Evolutionary conservation across 2,329 filamentous ascomycete species (phyloP).

Genomic region (Cytospora schulzeri): DNA sequence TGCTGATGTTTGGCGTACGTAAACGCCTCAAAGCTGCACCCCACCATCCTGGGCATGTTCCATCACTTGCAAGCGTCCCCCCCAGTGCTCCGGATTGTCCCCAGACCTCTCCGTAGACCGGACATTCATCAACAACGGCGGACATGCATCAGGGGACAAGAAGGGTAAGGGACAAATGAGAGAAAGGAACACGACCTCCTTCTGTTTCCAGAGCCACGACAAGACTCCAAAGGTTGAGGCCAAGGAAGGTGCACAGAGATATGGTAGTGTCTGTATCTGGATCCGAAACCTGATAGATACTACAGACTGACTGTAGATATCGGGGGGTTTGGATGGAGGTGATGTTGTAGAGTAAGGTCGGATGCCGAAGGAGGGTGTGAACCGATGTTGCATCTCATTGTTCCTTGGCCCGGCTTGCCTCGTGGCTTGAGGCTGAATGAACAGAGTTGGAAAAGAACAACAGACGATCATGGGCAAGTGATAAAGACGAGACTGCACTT

Average conservation of each 20-base stretch:
- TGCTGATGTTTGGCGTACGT: neutral
- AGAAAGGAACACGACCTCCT: neutral
- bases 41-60: neutral
- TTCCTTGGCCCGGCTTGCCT: neutral
- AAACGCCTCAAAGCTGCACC: neutral
- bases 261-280: no score
- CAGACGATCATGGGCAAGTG: neutral
- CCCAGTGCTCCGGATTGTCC: conserved; percentile 19
- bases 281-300: neutral
- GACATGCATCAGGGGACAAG: neutral
- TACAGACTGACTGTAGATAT: neutral
- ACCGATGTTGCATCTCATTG: neutral
- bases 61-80: neutral
- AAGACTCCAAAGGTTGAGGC: neutral
- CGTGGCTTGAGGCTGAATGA: neutral
- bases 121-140: neutral
- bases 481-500: neutral
- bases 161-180: neutral
- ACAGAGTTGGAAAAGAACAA: neutral
- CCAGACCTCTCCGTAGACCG: conserved; percentile 16
- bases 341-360: conserved; percentile 2
- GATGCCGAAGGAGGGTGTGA: conserved; percentile 12
- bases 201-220: neutral
- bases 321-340: neutral
- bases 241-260: no score